phyloP scores from a whole-genome alignment of 768 basidiomycete species.

The Trametes villosa region DNA sequence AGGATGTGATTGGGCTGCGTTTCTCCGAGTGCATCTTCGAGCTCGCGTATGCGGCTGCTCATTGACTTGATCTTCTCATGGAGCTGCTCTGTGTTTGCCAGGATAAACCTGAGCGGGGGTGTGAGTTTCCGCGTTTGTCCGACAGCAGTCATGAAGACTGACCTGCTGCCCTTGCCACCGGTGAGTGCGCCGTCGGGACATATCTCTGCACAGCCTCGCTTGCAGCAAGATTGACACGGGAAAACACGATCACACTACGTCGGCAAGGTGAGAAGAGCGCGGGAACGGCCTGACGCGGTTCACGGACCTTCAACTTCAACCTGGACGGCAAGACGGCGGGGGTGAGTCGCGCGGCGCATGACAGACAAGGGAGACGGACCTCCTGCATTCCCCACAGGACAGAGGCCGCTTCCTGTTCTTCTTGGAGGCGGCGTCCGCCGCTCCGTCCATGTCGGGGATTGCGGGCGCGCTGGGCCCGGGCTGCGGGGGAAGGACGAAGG shows the following conservation, averaged over 20 bases:
- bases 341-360: conserved; percentile 2
- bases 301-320: conserved; percentile 65
- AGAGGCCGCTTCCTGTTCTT: conserved; percentile 48
- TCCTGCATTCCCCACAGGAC: conserved; percentile 72
- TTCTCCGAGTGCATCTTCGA: conserved; percentile 65
- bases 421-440: conserved; percentile 32
- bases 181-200: conserved; percentile 57
- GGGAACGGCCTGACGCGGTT: conserved; percentile 38
- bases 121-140: conserved; percentile 44
- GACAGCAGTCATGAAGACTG: conserved; percentile 43
- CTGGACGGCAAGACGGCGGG: conserved; percentile 38
- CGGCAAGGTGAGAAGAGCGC: conserved; percentile 65
- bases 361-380: conserved; percentile 40
- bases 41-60: conserved; percentile 61
- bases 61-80: conserved; percentile 71
- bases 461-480: conserved; percentile 22
- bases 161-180: conserved; percentile 79
- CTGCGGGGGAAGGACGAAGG: conserved; percentile 23
- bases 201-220: conserved; percentile 40
- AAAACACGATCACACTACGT: conserved; percentile 65
- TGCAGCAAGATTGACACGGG: conserved; percentile 53
- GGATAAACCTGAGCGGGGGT: conserved; percentile 54
- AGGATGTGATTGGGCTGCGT: conserved; percentile 57
- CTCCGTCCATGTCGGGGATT: conserved; percentile 27
- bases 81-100: conserved; percentile 72